Evolutionary conservation across 140 eudicot species (phyloP), one percentile per base, ranked within the genome.

Genomic region (Stevia rebaudiana): DNA sequence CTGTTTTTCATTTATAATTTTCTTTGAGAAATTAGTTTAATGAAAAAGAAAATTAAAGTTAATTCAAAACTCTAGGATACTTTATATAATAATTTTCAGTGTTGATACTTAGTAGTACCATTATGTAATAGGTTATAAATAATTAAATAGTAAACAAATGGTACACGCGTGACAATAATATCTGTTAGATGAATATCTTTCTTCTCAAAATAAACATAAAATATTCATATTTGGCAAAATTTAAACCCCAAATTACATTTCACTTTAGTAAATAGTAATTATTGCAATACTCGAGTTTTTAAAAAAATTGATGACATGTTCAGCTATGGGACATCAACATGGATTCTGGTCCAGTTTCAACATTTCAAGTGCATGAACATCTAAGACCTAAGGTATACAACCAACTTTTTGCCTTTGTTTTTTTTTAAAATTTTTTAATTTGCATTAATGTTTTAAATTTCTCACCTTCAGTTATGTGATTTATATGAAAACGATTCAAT

Each of bases 251-350:
- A 16, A 4, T 44, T 15, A 44, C n/a, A 9, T 61, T 13, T 3
- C 52, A 22, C n/a, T 23, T 11, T 39, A 21, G 17, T 19, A 39
- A 39, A 33, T 3, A 22, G 15, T 53, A 24, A 24, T n/a, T n/a
- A n/a, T n/a, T n/a, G n/a, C n/a, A n/a, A n/a, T n/a, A n/a, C n/a
- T n/a, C n/a, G n/a, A n/a, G n/a, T n/a, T n/a, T n/a, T n/a, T n/a
- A n/a, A n/a, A n/a, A n/a, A n/a, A n/a, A n/a, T n/a, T n/a, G n/a
- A n/a, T n/a, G n/a, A n/a, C n/a, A n/a, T n/a, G n/a, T 46, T 50
- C 83, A 92, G 98, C 73, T 92, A 73, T 92, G 98, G 98, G 98
- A 92, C 73, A 81, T 92, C 44, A 92, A 88, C 76, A 92, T 92
- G 98, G 94, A 92, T 74, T 88, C 96, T 53, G 92, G 96, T 59